Conservation (phyloP, 2,329 filamentous ascomycete genomes). For the Sphaerulina musiva region DNA sequence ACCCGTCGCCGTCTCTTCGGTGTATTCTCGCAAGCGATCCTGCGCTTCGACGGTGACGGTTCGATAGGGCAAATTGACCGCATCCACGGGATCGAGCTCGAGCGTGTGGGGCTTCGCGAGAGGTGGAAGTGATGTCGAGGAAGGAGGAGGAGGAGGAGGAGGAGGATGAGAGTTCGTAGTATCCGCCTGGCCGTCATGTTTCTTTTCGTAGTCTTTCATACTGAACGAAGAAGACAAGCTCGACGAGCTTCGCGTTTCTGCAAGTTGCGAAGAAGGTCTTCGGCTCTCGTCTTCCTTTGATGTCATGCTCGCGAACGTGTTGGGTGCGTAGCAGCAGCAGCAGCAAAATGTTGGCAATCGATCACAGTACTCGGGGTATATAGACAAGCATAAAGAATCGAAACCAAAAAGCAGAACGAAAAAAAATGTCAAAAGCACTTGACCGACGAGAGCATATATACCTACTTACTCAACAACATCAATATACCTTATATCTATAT, state of each 20-base stretch:
- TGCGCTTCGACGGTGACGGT: constrained; percentile 20
- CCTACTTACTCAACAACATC: too few species aligned
- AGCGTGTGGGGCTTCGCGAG: constrained; percentile 9
- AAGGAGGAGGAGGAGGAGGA: too few species aligned
- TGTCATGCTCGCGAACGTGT: neutral
- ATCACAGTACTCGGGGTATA: neutral
- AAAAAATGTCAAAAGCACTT: too few species aligned
- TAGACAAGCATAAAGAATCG: neutral
- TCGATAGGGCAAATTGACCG: constrained; percentile 23
- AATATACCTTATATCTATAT: too few species aligned
- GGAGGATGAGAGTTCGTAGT: too few species aligned
- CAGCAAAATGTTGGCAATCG: neutral
- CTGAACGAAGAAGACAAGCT: constrained; percentile 1
- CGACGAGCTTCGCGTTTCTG: neutral
- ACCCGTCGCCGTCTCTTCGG: constrained; percentile 23
- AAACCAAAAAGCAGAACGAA: too few species aligned
- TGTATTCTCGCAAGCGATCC: constrained; percentile 26
- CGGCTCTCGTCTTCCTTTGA: neutral
- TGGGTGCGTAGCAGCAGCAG: too few species aligned
- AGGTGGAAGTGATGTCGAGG: neutral
- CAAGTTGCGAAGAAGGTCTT: neutral
- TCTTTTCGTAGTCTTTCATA: constrained; percentile 2
- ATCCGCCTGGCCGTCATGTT: neutral
- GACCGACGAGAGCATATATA: too few species aligned
- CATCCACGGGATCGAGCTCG: constrained; percentile 10